Evolutionary conservation across 805 yeast species (phyloP).

Genomic region (Starmerella floricola): DNA sequence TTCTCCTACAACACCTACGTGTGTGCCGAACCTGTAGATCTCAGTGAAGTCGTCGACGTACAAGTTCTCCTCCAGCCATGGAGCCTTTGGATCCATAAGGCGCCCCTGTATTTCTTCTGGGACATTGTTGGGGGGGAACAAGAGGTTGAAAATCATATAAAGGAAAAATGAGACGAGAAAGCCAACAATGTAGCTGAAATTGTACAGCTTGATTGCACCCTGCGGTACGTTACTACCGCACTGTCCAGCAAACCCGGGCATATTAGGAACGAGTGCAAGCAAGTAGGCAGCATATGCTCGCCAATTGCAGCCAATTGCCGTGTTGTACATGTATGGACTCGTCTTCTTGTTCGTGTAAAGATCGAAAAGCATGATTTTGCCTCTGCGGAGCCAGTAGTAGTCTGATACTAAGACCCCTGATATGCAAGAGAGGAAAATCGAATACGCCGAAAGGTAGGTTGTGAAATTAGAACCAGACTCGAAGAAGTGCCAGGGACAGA

Average conservation of each 20-base stretch:
- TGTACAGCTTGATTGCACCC: conserved; percentile 65
- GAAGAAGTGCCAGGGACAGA: conserved; percentile 76
- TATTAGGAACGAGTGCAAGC: conserved; percentile 69
- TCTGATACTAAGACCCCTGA: conserved; percentile 59
- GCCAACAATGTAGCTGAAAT: conserved; percentile 67
- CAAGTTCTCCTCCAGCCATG: conserved; percentile 22
- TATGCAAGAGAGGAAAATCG: conserved; percentile 71
- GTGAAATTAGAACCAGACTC: conserved; percentile 62
- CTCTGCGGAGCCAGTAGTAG: conserved; percentile 62
- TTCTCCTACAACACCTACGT: not conserved
- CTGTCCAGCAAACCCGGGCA: conserved; percentile 76
- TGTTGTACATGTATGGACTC: conserved; percentile 46
- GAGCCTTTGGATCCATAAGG: conserved; percentile 16
- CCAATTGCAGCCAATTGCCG: conserved; percentile 60
- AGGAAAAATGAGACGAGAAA: conserved; percentile 46
- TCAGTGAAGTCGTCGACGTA: conserved; percentile 22
- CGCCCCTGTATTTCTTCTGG: conserved; percentile 19
- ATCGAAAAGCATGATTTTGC: conserved; percentile 50
- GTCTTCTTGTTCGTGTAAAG: conserved; percentile 42
- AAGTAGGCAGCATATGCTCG: conserved; percentile 71
- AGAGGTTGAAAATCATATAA: conserved; percentile 36
- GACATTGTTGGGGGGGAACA: conserved; percentile 18
- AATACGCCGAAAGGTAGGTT: conserved; percentile 66
- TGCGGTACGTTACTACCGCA: conserved; percentile 64
- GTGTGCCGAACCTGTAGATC: conserved; percentile 14